Conservation (phyloP, 129 eudicot species). For the Arctium lappa region DNA sequence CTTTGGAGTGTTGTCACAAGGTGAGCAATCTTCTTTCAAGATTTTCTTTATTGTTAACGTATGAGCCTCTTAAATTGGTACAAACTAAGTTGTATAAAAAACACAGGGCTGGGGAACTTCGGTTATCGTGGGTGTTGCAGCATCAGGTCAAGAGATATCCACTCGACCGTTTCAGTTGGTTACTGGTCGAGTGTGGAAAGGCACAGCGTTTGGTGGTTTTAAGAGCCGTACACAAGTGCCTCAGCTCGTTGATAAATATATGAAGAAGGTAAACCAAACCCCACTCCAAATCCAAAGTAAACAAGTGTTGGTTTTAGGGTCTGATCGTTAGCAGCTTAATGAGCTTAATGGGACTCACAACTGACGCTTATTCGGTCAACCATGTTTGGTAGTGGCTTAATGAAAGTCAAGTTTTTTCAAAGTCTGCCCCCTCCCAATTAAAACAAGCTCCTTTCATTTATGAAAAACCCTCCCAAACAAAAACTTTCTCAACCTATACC, state of each 20-base stretch:
- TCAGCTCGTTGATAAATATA: slow-evolving; percentile 88
- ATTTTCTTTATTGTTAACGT: background rate
- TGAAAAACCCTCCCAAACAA: too few relatives aligned
- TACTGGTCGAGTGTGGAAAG: slow-evolving; percentile 99
- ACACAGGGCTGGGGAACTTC: slow-evolving; percentile 99
- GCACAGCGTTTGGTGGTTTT: slow-evolving; percentile 96
- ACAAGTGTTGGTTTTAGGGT: background rate
- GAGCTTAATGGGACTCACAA: too few relatives aligned
- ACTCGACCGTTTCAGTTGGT: slow-evolving; percentile 95
- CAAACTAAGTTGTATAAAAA: background rate
- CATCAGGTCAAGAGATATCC: slow-evolving; percentile 96
- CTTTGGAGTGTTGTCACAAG: slow-evolving; percentile 98
- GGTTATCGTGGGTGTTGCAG: slow-evolving; percentile 97
- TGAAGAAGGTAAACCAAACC: slow-evolving; percentile 61
- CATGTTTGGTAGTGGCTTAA: background rate
- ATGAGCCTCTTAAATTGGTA: background rate
- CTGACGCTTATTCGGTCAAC: too few relatives aligned
- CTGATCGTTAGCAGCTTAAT: too few relatives aligned
- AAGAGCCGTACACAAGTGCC: slow-evolving; percentile 98
- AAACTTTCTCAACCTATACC: too few relatives aligned
- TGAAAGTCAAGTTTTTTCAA: too few relatives aligned
- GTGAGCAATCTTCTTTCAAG: slow-evolving; percentile 27
- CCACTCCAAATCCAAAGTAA: background rate
- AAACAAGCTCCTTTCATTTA: too few relatives aligned
- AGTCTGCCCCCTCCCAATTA: too few relatives aligned